Conservation (phyloP, 2,329 filamentous ascomycete genomes). For the Macroventuria anomochaeta region DNA sequence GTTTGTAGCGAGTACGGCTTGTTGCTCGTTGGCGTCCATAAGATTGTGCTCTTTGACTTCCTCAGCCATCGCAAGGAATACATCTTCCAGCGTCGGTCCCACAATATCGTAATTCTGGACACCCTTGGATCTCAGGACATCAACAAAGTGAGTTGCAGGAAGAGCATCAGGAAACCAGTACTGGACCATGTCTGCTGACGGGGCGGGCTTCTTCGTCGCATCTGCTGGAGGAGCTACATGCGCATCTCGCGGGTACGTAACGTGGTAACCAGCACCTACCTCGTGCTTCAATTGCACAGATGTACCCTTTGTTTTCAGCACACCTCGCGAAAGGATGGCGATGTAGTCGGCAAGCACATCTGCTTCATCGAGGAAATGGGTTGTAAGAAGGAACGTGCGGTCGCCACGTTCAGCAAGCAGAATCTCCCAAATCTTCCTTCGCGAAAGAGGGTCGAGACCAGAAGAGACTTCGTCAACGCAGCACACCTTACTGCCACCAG, state of each 20-base stretch:
- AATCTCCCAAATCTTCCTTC: slow-evolving; percentile 94
- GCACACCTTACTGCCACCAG: slow-evolving; percentile 84
- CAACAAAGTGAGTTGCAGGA: slow-evolving; percentile 74
- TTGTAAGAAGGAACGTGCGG: slow-evolving; percentile 85
- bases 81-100: slow-evolving; percentile 90
- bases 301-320: slow-evolving; percentile 80
- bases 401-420: slow-evolving; percentile 81
- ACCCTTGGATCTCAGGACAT: slow-evolving; percentile 68
- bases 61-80: slow-evolving; percentile 85
- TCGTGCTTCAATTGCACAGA: slow-evolving; percentile 84
- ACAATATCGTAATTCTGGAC: slow-evolving; percentile 83
- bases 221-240: slow-evolving; percentile 58
- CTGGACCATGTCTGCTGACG: slow-evolving; percentile 69
- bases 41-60: slow-evolving; percentile 68
- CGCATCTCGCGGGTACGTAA: slow-evolving; percentile 53
- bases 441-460: slow-evolving; percentile 83
- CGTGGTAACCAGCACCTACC: slow-evolving; percentile 82
- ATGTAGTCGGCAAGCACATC: slow-evolving; percentile 90
- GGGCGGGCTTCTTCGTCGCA: slow-evolving; percentile 52
- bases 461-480: slow-evolving; percentile 92
- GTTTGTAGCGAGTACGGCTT: slow-evolving; percentile 19
- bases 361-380: slow-evolving; percentile 92
- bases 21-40: slow-evolving; percentile 33
- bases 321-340: slow-evolving; percentile 83
- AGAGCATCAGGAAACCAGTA: slow-evolving; percentile 75